Conservation (phyloP, 2,329 filamentous ascomycete genomes). For the Trichophyton equinum region DNA sequence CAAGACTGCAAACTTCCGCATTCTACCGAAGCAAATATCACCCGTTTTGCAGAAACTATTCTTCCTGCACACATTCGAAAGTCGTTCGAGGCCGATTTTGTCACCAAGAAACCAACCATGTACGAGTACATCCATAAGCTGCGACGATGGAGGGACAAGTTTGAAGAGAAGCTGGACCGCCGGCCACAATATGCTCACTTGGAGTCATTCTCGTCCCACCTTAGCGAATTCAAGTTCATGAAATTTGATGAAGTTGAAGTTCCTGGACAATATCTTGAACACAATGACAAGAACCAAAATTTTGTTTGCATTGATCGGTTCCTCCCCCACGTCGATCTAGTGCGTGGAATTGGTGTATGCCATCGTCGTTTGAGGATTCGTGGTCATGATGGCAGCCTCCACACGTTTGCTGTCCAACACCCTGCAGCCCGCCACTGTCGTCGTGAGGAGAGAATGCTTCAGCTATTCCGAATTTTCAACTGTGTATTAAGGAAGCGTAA, state of each 20-base stretch:
- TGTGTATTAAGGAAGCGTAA: slow-evolving; percentile 83
- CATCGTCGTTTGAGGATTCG: slow-evolving; percentile 90
- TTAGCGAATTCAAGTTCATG: slow-evolving; percentile 93
- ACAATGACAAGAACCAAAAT: slow-evolving; percentile 98
- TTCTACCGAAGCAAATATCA: slow-evolving; percentile 92
- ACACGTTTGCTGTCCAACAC: slow-evolving; percentile 92
- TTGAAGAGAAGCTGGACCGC: slow-evolving; percentile 92
- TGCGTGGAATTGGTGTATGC: slow-evolving; percentile 79
- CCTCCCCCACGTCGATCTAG: slow-evolving; percentile 83
- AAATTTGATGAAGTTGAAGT: slow-evolving; percentile 99
- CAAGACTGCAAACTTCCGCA: slow-evolving; percentile 80
- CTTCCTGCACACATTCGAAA: slow-evolving; percentile 88
- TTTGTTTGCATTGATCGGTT: slow-evolving; percentile 97
- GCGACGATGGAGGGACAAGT: slow-evolving; percentile 90
- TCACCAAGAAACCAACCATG: slow-evolving; percentile 90
- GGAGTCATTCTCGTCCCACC: slow-evolving; percentile 74
- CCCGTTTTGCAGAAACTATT: slow-evolving; percentile 89
- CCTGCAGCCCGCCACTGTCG: slow-evolving; percentile 85
- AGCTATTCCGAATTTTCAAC: slow-evolving; percentile 96
- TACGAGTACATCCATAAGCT: slow-evolving; percentile 97
- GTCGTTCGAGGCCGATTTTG: slow-evolving; percentile 96
- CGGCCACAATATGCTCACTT: slow-evolving; percentile 60
- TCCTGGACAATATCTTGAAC: slow-evolving; percentile 89
- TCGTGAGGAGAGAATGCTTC: slow-evolving; percentile 85
- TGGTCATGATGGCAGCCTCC: slow-evolving; percentile 93